These are phyloP conservation scores for Verticillium nonalfalfae DNA, from an alignment of 2,329 filamentous ascomycete genomes.

Conservation along the genomic window DNA sequence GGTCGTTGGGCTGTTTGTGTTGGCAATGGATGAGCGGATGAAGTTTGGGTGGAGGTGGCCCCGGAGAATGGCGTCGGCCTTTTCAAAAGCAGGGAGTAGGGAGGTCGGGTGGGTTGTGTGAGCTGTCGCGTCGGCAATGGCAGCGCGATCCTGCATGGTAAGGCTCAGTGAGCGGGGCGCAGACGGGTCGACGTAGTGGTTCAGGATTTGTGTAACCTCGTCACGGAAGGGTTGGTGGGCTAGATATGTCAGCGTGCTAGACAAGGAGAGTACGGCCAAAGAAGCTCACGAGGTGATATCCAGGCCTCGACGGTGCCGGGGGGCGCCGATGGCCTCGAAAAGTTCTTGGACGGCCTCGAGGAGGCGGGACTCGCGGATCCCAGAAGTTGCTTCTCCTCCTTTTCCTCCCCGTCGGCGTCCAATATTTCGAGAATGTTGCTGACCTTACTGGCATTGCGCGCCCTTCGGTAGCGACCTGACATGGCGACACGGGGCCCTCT, in stretches of 20 bases:
- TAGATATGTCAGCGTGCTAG: not conserved
- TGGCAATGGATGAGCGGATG: conserved; percentile 27
- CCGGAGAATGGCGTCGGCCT: conserved; percentile 28
- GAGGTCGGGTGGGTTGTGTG: conserved; percentile 39
- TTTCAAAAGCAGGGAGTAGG: conserved; percentile 28
- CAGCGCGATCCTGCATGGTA: conserved; percentile 26
- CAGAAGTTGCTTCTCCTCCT: conserved; percentile 1
- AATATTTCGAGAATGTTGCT: conserved; percentile 13
- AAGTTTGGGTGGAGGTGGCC: conserved; percentile 32
- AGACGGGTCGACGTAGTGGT: conserved; percentile 29
- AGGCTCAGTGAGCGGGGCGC: conserved; percentile 29
- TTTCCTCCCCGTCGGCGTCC: conserved; percentile 8
- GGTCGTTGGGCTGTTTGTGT: conserved; percentile 27
- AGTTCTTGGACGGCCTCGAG: not conserved
- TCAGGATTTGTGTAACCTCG: conserved; percentile 27
- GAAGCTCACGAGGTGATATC: not conserved
- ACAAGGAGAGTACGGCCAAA: not conserved
- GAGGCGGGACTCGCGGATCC: not conserved
- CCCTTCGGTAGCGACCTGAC: conserved; percentile 4
- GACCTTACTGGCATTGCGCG: conserved; percentile 10
- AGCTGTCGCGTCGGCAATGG: conserved; percentile 30
- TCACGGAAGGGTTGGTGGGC: conserved; percentile 30
- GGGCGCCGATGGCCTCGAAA: not conserved
- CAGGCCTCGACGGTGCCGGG: not conserved
- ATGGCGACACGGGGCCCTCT: conserved; percentile 1